These are phyloP conservation scores for Aspergillus pseudotamarii DNA, from an alignment of 2,329 filamentous ascomycete species.

Conservation along the genomic window DNA sequence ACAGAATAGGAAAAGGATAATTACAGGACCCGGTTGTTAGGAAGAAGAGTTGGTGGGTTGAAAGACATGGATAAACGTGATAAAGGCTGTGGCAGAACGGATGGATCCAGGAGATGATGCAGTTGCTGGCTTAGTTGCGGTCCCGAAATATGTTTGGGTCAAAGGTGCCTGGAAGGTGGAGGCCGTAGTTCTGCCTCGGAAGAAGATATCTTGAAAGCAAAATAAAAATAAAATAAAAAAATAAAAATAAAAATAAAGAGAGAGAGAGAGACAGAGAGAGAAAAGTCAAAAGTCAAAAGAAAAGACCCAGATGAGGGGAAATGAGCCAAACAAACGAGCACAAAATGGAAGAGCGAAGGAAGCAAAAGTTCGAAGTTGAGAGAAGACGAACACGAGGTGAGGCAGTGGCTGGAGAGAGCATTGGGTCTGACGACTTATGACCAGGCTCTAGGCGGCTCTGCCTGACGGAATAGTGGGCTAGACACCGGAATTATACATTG, in stretches of 20 bases:
- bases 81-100: constrained; percentile 12
- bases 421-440: constrained; percentile 11
- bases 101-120: constrained; percentile 10
- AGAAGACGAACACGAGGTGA: constrained; percentile 14
- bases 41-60: constrained; percentile 10
- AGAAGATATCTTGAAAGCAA: not conserved
- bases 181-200: not conserved
- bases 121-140: not conserved
- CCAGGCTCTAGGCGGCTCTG: constrained; percentile 20
- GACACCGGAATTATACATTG: not conserved
- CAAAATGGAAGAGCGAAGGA: not conserved
- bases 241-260: constrained; percentile 6
- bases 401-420: constrained; percentile 17
- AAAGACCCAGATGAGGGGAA: not conserved
- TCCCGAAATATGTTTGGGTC: constrained; percentile 9
- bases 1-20: not conserved
- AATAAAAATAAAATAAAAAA: constrained; percentile 6
- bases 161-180: constrained; percentile 3
- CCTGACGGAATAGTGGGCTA: not conserved
- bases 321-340: not conserved
- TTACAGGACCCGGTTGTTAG: not conserved
- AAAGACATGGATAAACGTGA: constrained; percentile 17
- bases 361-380: constrained; percentile 1
- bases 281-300: constrained; percentile 4
- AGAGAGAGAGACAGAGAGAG: not conserved